These are phyloP conservation scores for Fusarium drepaniforme DNA, from an alignment of 2,329 filamentous ascomycete species.

Conservation along the genomic window DNA sequence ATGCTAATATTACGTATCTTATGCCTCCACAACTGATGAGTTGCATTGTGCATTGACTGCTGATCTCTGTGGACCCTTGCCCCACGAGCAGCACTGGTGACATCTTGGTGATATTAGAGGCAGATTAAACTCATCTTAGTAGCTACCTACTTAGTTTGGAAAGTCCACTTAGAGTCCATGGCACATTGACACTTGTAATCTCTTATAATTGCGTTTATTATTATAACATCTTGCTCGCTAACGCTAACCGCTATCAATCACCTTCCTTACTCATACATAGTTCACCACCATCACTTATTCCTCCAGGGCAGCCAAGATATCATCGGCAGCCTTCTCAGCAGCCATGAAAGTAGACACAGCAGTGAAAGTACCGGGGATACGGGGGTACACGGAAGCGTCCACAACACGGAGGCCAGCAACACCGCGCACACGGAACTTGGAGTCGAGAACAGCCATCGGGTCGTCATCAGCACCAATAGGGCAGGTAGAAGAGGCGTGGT, in stretches of 20 bases:
- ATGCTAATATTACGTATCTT: no score
- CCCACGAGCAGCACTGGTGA: background rate
- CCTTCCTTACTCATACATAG: background rate
- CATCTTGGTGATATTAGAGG: background rate
- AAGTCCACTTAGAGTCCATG: background rate
- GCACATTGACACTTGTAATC: background rate
- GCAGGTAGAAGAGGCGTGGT: conserved; percentile 50
- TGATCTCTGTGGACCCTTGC: background rate
- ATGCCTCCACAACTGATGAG: no score
- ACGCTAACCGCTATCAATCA: background rate
- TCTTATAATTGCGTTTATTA: background rate
- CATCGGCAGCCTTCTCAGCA: conserved; percentile 49
- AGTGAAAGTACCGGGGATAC: conserved; percentile 49
- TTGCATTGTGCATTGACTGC: background rate
- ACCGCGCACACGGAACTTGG: conserved; percentile 61
- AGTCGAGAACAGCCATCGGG: conserved; percentile 58
- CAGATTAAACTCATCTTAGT: background rate
- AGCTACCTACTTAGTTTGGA: background rate
- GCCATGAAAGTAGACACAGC: conserved; percentile 49
- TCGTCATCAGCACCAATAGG: conserved; percentile 49
- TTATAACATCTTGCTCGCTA: background rate
- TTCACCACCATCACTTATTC: background rate
- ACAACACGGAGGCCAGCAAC: conserved; percentile 60
- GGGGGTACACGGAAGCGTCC: conserved; percentile 59
- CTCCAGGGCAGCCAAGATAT: conserved; percentile 40